Base-by-base conservation (phyloP, 2,329 filamentous ascomycete species). In the Fusarium heterosporum region DNA sequence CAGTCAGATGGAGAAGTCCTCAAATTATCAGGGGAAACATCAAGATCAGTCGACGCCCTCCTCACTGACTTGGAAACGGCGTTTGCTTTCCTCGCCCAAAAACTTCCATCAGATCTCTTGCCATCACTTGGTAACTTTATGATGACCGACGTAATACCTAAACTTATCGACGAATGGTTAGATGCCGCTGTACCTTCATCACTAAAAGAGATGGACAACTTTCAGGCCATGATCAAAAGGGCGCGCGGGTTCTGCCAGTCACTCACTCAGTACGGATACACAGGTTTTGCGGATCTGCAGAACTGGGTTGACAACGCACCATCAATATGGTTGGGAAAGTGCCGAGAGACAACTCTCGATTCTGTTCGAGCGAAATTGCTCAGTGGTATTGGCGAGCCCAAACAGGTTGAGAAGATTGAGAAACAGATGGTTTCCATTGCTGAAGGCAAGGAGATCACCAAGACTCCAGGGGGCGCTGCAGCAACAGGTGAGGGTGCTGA, bases 261-360 rank as follows among this genome's bases (percentile, higher is more conserved):
- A 2, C 78, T 98, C 9, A 83, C 87, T 34, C 78, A 81, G 9
- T 81, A 89, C 17, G 84, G 86, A 0, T 95, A 92, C 84, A 82
- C 84, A 16, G 84, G 84, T 6, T 82, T 86, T 46, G 81, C 84
- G 14, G 86, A 90, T 30, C 79, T 99, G 36, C 83, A 87, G 42
- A 88, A 92, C 25, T 99, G 96, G 95, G 89, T 93, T 0, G 87
- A 89, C 39, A 89, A 90, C 63, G 91, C 93, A 1, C 92, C 93
- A 0, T 88, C 88, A 57, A 89, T 93, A 26, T 99, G 96, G 96
- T 84, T 98, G 14, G 87, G 87, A 3, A 95, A 93, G 75, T 90
- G 93, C 68, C 89, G 92, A 72, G 93, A 97, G 72, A 88, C 85
- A 32, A 89, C 93, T 0, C 84, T 99, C 25, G 90, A 94, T 63